A percentile compares a stretch with the other conserved stretches of the same genome.
Conservation (phyloP, 305 asterid species). For the Rubia occidens region DNA sequence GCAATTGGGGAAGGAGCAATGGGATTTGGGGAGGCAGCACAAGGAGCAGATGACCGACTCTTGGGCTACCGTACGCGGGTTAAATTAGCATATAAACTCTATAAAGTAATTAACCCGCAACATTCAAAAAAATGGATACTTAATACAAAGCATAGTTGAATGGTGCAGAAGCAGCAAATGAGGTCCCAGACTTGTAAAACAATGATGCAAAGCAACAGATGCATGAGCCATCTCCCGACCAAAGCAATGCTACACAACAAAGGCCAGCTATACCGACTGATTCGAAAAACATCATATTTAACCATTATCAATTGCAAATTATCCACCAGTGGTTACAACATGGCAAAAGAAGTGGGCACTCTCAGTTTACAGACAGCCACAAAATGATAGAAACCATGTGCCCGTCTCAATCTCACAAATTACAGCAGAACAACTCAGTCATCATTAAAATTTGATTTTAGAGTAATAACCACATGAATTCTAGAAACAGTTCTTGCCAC, state of each 20-base stretch:
- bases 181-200: no score
- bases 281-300: background rate
- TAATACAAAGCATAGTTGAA: no score
- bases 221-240: background rate
- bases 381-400: background rate
- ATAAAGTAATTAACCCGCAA: no score
- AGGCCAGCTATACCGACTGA: background rate
- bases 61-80: no score
- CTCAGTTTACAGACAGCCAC: constrained; percentile 5
- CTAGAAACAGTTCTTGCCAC: background rate
- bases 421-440: background rate
- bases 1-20: no score
- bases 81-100: no score
- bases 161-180: no score
- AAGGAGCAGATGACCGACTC: no score
- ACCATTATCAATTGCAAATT: background rate
- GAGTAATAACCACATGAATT: background rate
- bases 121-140: no score
- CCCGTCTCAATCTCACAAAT: background rate
- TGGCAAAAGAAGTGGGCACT: background rate
- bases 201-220: no score
- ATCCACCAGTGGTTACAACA: background rate
- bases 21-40: no score
- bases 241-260: background rate
- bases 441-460: background rate